phyloP scores from a whole-genome alignment of 225 moss, liverwort and hornwort genomes.

The Anthoceros angustus region DNA sequence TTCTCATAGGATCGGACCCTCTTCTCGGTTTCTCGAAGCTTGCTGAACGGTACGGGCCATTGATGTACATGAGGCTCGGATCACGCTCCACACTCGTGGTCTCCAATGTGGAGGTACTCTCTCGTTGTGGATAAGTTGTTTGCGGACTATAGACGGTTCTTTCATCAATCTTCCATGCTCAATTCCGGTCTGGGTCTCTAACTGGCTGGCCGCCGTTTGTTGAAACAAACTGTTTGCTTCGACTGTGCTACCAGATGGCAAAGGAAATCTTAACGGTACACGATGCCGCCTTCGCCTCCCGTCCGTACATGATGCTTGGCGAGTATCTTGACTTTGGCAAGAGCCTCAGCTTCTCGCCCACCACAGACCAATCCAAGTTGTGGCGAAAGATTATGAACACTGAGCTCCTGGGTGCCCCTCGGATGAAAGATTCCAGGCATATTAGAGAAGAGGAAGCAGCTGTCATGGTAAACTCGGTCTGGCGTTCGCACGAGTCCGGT shows the following conservation, averaged over 20 bases:
- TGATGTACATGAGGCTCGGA: slow-evolving; percentile 7
- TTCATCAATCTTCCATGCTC: background rate
- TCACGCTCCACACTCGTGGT: background rate
- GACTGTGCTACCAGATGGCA: background rate
- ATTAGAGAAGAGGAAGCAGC: slow-evolving; percentile 4
- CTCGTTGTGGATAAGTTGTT: background rate
- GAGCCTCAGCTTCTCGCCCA: background rate
- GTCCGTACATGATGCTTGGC: background rate
- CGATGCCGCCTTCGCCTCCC: background rate
- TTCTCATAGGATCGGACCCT: background rate
- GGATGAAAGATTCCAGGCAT: background rate
- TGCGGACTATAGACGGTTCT: background rate
- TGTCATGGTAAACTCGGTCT: background rate
- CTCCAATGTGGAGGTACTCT: slow-evolving; percentile 3
- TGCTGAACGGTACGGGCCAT: slow-evolving; percentile 5
- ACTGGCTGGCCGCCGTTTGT: background rate
- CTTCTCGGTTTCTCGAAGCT: background rate
- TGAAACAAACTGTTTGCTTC: background rate
- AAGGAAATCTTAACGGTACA: background rate
- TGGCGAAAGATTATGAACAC: background rate
- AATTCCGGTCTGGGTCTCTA: background rate
- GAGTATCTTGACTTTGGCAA: background rate
- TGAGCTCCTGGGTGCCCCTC: background rate
- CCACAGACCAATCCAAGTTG: background rate
- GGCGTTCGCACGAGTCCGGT: background rate